These are phyloP conservation scores for Chiua virens DNA, from an alignment of 768 basidiomycete genomes.

Conservation along the genomic window DNA sequence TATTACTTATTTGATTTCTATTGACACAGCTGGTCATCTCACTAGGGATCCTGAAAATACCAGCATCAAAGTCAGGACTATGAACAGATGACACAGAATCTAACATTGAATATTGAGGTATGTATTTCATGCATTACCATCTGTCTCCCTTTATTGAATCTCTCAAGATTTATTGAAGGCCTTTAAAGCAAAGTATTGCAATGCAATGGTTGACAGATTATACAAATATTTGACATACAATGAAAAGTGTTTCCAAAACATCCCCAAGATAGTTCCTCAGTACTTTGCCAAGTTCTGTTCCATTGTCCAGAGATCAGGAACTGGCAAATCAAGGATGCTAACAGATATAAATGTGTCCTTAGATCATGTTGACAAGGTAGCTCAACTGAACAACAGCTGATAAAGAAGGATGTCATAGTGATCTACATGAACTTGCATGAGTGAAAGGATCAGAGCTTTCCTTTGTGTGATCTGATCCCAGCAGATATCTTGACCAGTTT, in stretches of 20 bases:
- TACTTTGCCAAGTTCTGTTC: constrained; percentile 12
- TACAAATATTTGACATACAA: constrained; percentile 6
- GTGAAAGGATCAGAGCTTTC: not conserved
- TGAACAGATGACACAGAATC: no score
- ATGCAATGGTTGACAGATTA: not conserved
- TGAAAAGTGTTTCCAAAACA: not conserved
- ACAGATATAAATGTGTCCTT: constrained; percentile 6
- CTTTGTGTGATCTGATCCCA: not conserved
- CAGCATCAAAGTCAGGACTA: no score
- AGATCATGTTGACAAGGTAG: no score
- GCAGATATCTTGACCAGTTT: not conserved
- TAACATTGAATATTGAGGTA: no score
- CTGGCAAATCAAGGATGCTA: constrained; percentile 12
- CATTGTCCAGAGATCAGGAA: constrained; percentile 14
- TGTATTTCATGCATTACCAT: no score
- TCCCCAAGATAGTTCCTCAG: not conserved
- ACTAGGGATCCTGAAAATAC: no score
- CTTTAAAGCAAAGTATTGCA: not conserved
- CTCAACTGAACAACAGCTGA: not conserved
- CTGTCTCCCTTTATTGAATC: no score
- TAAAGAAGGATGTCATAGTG: not conserved
- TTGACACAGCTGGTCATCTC: no score
- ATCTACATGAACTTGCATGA: not conserved
- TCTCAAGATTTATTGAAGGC: not conserved
- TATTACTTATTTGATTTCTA: no score